A percentile compares a stretch with the other conserved stretches of the same genome.
Conservation (phyloP, 176 grass and related monocot species). For the Musa itinerans region DNA sequence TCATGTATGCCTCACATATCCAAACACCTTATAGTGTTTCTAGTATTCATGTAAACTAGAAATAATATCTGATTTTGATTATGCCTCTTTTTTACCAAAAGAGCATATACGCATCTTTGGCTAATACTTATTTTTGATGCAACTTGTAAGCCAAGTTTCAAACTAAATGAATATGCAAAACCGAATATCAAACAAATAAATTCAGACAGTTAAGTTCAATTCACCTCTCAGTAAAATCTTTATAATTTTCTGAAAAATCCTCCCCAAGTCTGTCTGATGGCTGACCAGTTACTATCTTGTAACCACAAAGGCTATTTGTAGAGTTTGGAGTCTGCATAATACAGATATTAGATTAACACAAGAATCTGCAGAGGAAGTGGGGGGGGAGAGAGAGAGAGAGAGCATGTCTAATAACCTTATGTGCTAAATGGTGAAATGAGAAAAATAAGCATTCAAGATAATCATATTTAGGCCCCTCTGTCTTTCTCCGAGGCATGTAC, state of each 20-base stretch:
- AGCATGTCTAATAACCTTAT: constrained; percentile 52
- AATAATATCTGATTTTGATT: too few species aligned
- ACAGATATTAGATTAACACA: constrained; percentile 23
- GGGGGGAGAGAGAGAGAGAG: constrained; percentile 16
- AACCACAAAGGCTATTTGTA: constrained; percentile 94
- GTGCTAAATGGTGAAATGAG: constrained; percentile 85
- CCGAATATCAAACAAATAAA: not conserved
- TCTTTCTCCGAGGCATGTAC: constrained; percentile 84
- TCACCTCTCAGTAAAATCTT: constrained; percentile 92
- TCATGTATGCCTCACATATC: too few species aligned
- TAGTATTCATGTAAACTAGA: too few species aligned
- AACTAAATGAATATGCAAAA: too few species aligned
- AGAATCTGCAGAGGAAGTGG: constrained; percentile 18
- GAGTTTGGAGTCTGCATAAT: constrained; percentile 76
- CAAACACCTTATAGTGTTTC: too few species aligned
- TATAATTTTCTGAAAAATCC: constrained; percentile 80
- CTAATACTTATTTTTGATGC: too few species aligned
- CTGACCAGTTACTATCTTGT: constrained; percentile 99
- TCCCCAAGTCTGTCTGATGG: constrained; percentile 97
- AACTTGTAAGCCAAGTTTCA: too few species aligned
- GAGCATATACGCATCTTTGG: too few species aligned
- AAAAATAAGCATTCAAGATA: constrained; percentile 89
- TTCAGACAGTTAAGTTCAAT: not conserved
- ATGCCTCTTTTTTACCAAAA: too few species aligned
- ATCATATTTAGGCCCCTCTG: constrained; percentile 68